These are phyloP conservation scores for Serendipita sp. DNA, from an alignment of 768 basidiomycete species.

Conservation along the genomic window DNA sequence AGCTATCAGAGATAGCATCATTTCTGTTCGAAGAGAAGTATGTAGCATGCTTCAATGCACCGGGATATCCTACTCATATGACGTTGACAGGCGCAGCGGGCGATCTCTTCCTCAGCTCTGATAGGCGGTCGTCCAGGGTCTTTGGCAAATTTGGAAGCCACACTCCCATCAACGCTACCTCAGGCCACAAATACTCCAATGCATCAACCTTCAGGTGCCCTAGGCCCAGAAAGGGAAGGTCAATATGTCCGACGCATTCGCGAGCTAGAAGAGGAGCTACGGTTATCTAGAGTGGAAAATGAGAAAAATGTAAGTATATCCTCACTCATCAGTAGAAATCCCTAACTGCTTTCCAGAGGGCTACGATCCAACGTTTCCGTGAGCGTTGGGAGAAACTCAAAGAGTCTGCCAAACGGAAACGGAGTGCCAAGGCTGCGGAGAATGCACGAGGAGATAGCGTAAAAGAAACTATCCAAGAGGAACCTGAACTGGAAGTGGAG, in stretches of 20 bases:
- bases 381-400: slow-evolving; percentile 85
- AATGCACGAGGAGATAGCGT: slow-evolving; percentile 33
- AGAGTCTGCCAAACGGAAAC: slow-evolving; percentile 74
- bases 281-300: slow-evolving; percentile 47
- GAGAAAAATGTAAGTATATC: slow-evolving; percentile 58
- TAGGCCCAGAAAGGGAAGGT: slow-evolving; percentile 31
- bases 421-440: slow-evolving; percentile 50
- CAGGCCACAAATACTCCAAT: slow-evolving; percentile 36
- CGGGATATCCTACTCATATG: neutral
- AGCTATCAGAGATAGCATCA: slow-evolving; percentile 67
- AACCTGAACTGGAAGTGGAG: slow-evolving; percentile 38
- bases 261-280: slow-evolving; percentile 69
- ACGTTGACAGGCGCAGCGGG: slow-evolving; percentile 51
- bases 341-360: slow-evolving; percentile 35
- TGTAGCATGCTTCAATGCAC: neutral
- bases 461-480: slow-evolving; percentile 54
- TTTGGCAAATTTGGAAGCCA: slow-evolving; percentile 41
- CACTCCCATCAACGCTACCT: slow-evolving; percentile 32
- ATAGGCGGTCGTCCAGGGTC: slow-evolving; percentile 20
- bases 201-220: slow-evolving; percentile 38
- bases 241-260: slow-evolving; percentile 36
- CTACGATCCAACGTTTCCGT: slow-evolving; percentile 66
- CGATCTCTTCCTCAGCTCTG: slow-evolving; percentile 48
- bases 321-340: neutral
- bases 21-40: slow-evolving; percentile 53